Evolutionary conservation across 1,139 yeast species (phyloP), one percentile per base, ranked within the genome.

Genomic region (Candida sp.): DNA sequence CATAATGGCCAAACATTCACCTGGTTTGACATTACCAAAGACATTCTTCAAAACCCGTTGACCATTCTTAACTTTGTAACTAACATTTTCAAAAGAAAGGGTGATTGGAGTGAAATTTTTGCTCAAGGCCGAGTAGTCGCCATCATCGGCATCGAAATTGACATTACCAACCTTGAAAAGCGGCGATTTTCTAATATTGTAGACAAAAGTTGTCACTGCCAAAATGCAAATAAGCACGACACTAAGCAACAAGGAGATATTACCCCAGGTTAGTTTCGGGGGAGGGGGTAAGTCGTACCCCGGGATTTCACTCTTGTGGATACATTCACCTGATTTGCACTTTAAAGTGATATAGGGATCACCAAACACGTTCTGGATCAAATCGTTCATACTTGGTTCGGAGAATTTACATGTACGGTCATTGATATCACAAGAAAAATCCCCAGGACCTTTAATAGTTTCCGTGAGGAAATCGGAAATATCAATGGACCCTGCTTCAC

Each of bases 301-400:
- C 0, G 99, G 99, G 22, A 93, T 81, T 61, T 93, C 95, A 57
- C 95, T 85, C 56, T 84, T 82, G 60, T 93, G 98, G 33, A 93
- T 57, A 72, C 99, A 93, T 63, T 93, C 99, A 42, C 96, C 93
- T 1, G 96, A 81, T 11, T 69, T 66, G 65, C 99, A 93, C 41
- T 78, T 73, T 45, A 93, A 70, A 1, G 93, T 85, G 55, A 93
- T 93, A 54, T 81, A 79, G 1, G 91, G 88, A 60, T 93, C 99
- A 12, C 99, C 99, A 66, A 93, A 93, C 3, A 93, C 96, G 12
- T 89, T 82, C 47, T 82, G 75, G 47, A 93, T 93, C 56, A 93
- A 76, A 50, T 87, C 95, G 63, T 93, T 88, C 98, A 93, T 93
- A 46, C 95, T 84, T 34, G 99, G 98, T 60, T 93, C 99, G 3